Conservation (phyloP, 768 basidiomycete species). For the Arthromyces matolae region DNA sequence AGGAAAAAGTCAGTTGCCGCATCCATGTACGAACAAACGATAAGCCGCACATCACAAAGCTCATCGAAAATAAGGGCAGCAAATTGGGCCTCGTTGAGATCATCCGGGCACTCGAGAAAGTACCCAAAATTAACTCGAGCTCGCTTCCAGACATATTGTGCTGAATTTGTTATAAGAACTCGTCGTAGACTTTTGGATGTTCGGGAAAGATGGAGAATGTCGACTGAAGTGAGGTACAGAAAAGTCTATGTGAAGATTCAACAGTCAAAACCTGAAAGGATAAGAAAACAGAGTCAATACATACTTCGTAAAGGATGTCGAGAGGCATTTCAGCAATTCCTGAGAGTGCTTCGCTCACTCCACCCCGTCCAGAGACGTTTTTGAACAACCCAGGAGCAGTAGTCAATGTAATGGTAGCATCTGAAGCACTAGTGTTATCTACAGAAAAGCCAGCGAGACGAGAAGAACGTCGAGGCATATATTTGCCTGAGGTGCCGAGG, state of each 20-base stretch:
- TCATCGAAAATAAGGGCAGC: not conserved
- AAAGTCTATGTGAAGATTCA: conserved; percentile 22
- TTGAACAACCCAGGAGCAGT: not conserved
- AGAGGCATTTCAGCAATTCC: conserved; percentile 25
- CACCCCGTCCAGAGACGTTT: conserved; percentile 9
- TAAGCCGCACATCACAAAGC: conserved; percentile 7
- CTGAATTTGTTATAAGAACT: conserved; percentile 18
- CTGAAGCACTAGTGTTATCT: not conserved
- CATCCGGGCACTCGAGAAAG: conserved; percentile 10
- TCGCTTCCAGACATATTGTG: conserved; percentile 4
- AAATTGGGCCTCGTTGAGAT: conserved; percentile 8
- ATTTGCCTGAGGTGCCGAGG: no score
- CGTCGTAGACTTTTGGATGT: conserved; percentile 29
- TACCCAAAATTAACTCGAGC: conserved; percentile 4
- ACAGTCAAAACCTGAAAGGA: no score
- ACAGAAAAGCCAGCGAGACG: not conserved
- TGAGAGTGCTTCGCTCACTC: conserved; percentile 17
- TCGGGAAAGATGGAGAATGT: conserved; percentile 35
- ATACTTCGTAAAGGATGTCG: conserved; percentile 27
- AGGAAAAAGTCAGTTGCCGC: not conserved
- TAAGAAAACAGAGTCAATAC: no score
- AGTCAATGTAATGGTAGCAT: no score
- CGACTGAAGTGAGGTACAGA: conserved; percentile 30
- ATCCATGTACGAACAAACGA: not conserved
- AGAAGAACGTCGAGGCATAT: not conserved